phyloP scores from a whole-genome alignment of 2,329 filamentous ascomycete species.

The Acarospora socialis region DNA sequence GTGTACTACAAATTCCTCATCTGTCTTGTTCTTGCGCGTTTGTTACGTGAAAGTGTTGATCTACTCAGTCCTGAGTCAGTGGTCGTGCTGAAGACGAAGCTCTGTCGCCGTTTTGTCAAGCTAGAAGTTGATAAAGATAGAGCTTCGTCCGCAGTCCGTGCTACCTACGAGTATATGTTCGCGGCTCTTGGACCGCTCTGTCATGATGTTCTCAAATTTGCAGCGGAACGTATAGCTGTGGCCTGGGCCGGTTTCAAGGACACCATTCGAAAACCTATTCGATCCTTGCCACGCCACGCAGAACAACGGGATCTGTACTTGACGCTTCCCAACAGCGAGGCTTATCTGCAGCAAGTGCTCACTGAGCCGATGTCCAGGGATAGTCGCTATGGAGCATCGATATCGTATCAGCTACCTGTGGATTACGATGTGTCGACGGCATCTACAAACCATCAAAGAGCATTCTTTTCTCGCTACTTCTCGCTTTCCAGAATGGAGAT shows the following conservation, averaged over 20 bases:
- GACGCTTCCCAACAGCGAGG: constrained; percentile 28
- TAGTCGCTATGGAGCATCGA: not conserved
- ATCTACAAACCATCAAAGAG: too few relatives aligned
- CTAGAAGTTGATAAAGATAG: constrained; percentile 30
- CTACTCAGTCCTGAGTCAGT: constrained; percentile 23
- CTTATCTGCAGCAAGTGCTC: constrained; percentile 19
- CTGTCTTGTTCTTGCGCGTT: constrained; percentile 30
- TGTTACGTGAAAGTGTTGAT: constrained; percentile 30
- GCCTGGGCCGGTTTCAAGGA: constrained; percentile 30
- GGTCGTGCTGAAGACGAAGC: constrained; percentile 35
- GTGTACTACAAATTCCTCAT: constrained; percentile 45
- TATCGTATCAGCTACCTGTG: not conserved
- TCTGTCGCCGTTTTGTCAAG: constrained; percentile 45
- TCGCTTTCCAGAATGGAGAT: too few relatives aligned
- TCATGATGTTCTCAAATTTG: constrained; percentile 18
- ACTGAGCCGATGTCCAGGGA: not conserved
- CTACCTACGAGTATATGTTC: constrained; percentile 20
- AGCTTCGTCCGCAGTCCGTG: constrained; percentile 5
- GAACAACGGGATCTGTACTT: constrained; percentile 21
- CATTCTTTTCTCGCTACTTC: too few relatives aligned
- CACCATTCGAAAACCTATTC: constrained; percentile 26
- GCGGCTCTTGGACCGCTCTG: constrained; percentile 18
- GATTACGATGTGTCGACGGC: too few relatives aligned
- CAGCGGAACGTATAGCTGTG: constrained; percentile 19
- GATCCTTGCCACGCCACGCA: constrained; percentile 27